Conservation (phyloP, 116 monocot species). For the Iris pallida region DNA sequence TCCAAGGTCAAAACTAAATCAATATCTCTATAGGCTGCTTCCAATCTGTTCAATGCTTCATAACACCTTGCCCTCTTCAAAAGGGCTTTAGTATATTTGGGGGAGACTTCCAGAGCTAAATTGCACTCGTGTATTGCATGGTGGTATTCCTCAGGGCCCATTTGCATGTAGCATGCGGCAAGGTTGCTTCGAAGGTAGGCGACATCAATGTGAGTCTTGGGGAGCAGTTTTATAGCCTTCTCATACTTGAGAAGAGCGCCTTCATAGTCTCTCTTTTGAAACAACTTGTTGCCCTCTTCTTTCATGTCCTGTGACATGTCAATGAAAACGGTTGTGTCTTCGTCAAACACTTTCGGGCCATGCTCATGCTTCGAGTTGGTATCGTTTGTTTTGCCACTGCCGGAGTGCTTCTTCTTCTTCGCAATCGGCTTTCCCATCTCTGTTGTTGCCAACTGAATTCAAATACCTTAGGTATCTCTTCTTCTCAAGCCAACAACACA, state of each 20-base stretch:
- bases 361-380: conserved; percentile 28
- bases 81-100: conserved; percentile 52
- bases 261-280: conserved; percentile 82
- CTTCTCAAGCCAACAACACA: not conserved
- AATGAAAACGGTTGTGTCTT: conserved; percentile 55
- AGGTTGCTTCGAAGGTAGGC: conserved; percentile 65
- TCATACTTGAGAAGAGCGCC: conserved; percentile 75
- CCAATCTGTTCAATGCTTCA: conserved; percentile 40
- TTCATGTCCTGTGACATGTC: conserved; percentile 71
- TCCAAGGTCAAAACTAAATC: conserved; percentile 38
- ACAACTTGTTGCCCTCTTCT: conserved; percentile 76
- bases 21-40: conserved; percentile 50
- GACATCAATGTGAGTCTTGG: conserved; percentile 59
- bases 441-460: not conserved
- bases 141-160: conserved; percentile 61
- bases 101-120: conserved; percentile 59
- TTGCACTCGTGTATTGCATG: conserved; percentile 80
- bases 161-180: conserved; percentile 95
- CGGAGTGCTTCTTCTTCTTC: conserved; percentile 39
- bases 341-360: conserved; percentile 37
- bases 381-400: conserved; percentile 9
- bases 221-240: conserved; percentile 83
- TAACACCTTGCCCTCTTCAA: conserved; percentile 59
- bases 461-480: not conserved
- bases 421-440: conserved; percentile 39